Conservation (phyloP, 306 rosid species). For the Morella rubra region DNA sequence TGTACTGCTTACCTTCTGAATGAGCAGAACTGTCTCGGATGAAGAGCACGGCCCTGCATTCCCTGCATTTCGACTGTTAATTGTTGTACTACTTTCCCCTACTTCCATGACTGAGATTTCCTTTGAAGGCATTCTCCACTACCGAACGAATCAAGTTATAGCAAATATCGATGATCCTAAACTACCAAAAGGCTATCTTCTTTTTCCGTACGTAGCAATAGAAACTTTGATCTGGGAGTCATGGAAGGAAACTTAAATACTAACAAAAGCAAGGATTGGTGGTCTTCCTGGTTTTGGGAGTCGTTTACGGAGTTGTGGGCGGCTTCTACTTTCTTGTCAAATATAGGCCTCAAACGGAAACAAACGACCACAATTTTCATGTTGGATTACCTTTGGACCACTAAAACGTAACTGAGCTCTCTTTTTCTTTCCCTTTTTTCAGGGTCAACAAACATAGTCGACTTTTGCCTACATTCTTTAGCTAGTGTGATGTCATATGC, state of each 20-base stretch:
- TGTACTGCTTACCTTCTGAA: slow-evolving; percentile 45
- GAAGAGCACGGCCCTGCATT: slow-evolving; percentile 25
- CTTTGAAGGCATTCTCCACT: slow-evolving; percentile 30
- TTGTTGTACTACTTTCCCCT: not conserved
- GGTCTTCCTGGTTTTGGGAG: slow-evolving; percentile 28
- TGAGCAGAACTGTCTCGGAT: slow-evolving; percentile 30
- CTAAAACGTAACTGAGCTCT: too few relatives aligned
- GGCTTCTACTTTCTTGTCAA: slow-evolving; percentile 2
- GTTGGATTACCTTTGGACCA: not conserved
- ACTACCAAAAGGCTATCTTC: not conserved
- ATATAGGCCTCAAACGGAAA: slow-evolving; percentile 2
- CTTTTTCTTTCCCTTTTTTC: too few relatives aligned
- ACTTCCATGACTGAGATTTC: slow-evolving; percentile 39
- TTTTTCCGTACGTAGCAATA: not conserved
- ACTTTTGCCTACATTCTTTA: too few relatives aligned
- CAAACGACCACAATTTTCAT: slow-evolving; percentile 6
- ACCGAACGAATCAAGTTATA: not conserved
- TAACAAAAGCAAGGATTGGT: not conserved
- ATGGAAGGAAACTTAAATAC: not conserved
- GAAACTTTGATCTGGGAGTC: not conserved
- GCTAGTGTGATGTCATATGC: too few relatives aligned
- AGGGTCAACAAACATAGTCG: too few relatives aligned
- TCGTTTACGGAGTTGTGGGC: slow-evolving; percentile 23
- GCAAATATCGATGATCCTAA: not conserved
- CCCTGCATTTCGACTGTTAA: not conserved